A percentile compares a stretch with the other conserved stretches of the same genome.
phyloP scores from a whole-genome alignment of 2,329 filamentous ascomycete genomes.

The Cladosporium sp. region DNA sequence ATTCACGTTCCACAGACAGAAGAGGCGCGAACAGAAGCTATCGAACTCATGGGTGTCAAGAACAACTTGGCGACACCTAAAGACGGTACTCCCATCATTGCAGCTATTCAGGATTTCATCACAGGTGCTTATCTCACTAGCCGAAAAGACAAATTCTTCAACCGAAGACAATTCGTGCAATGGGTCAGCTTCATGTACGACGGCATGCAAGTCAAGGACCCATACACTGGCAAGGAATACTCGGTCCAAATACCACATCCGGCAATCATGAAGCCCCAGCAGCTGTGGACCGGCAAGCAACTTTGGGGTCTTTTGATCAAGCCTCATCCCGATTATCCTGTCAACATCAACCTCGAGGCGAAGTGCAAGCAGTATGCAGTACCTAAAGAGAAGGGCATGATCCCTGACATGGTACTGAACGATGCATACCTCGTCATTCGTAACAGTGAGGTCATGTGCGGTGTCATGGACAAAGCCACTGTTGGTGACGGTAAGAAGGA shows the following conservation, averaged over 20 bases:
- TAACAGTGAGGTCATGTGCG: slow-evolving; percentile 97
- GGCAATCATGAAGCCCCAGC: slow-evolving; percentile 76
- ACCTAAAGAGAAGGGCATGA: slow-evolving; percentile 54
- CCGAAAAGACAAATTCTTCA: slow-evolving; percentile 88
- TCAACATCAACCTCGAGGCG: slow-evolving; percentile 87
- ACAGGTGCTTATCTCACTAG: slow-evolving; percentile 89
- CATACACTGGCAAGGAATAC: slow-evolving; percentile 46
- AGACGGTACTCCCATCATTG: slow-evolving; percentile 96
- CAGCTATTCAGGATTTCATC: slow-evolving; percentile 99
- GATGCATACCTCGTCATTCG: slow-evolving; percentile 90
- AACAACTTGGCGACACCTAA: slow-evolving; percentile 94
- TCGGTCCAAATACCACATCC: slow-evolving; percentile 83
- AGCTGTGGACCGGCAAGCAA: slow-evolving; percentile 95
- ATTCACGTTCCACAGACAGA: slow-evolving; percentile 96
- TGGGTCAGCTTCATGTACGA: slow-evolving; percentile 94
- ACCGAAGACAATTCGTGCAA: slow-evolving; percentile 81
- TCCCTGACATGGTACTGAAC: slow-evolving; percentile 68
- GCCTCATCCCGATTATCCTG: slow-evolving; percentile 76
- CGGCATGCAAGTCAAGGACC: slow-evolving; percentile 51
- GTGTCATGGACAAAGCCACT: slow-evolving; percentile 94
- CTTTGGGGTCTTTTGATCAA: slow-evolving; percentile 89
- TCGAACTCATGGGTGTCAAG: slow-evolving; percentile 96
- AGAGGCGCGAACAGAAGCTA: slow-evolving; percentile 90
- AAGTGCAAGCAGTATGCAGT: slow-evolving; percentile 77
- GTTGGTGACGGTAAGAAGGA: slow-evolving; percentile 98